Conservation (phyloP, 768 basidiomycete genomes). For the Austroboletus festivus region DNA sequence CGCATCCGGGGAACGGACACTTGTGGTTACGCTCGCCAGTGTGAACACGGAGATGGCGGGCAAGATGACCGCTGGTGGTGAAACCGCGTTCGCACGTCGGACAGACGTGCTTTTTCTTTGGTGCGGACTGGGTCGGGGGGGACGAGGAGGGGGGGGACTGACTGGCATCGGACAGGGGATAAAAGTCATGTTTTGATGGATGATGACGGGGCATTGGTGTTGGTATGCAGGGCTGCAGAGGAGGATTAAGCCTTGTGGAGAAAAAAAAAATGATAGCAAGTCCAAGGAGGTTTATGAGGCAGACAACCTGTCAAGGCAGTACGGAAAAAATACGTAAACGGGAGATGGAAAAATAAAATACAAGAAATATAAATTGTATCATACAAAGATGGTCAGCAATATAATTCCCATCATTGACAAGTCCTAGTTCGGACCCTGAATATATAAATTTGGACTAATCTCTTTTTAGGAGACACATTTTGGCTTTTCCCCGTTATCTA, state of each 20-base stretch:
- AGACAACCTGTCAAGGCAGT: constrained; percentile 34
- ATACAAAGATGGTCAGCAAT: constrained; percentile 20
- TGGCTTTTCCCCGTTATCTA: constrained; percentile 33
- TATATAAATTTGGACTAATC: constrained; percentile 2
- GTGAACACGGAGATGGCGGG: constrained; percentile 84
- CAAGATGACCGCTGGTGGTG: constrained; percentile 86
- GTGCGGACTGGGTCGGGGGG: not conserved
- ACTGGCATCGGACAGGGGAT: constrained; percentile 26
- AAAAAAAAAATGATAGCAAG: no score
- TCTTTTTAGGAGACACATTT: constrained; percentile 24
- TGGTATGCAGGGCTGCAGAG: constrained; percentile 24
- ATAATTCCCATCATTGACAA: no score
- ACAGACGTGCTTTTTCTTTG: constrained; percentile 57
- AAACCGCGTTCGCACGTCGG: constrained; percentile 72
- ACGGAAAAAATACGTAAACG: constrained; percentile 36
- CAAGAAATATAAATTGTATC: constrained; percentile 24
- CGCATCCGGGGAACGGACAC: constrained; percentile 94
- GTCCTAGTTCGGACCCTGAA: constrained; percentile 32
- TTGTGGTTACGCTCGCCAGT: constrained; percentile 91
- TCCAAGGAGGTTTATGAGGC: constrained; percentile 34
- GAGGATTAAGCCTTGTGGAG: constrained; percentile 21
- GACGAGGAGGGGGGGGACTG: constrained; percentile 18
- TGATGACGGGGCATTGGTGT: constrained; percentile 34
- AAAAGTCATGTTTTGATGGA: constrained; percentile 28
- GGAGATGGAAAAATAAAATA: constrained; percentile 20